Evolutionary conservation across 2,329 filamentous ascomycete genomes (phyloP), one percentile per base, ranked within the genome.

Genomic region (Xylariaceae sp.): DNA sequence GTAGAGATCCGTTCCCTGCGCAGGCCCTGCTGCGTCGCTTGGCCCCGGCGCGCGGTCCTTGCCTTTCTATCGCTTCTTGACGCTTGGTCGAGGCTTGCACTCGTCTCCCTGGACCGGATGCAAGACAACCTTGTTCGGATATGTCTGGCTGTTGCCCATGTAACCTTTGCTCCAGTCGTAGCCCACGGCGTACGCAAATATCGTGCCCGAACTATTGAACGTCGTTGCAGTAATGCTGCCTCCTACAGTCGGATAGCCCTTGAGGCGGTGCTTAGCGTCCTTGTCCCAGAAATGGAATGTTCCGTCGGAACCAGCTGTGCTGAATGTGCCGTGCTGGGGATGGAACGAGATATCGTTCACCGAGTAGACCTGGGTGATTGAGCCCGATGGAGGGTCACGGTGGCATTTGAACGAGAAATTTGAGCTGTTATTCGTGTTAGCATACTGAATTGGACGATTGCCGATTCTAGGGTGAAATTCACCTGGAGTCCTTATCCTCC

Each of bases 391-490:
- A 5, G 83, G 81, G 62, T 96, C 89, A 51, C 94, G 90, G 70
- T 99, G 94, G 72, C 94, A 99, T 73, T 97, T 97, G 83, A 99
- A 99, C 39, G 90, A 96, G 77, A 99, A 99, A 75, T 99, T 97
- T 64, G 86, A 87, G 62, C 85, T 86, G 57, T 48, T 10, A 33
- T 45, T 33, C 27, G 17, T 27, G 27, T 53, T 32, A 57, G 44
- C 35, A 55, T 42, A 22, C 14, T 14, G 15, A 19, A n/a, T 11
- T 44, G 19, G 39, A 15, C 4, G 22, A 30, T 6, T 27, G 22
- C 22, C 4, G 4, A 18, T 5, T 7, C 2, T 27, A 18, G 31
- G 44, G 22, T 27, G 30, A 17, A 15, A 63, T 75, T 64, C 74
- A 85, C 85, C 72, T 81, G 3, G 87, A 75, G 67, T 99, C 90